These are phyloP conservation scores for Trichocladium uniseriatum DNA, from an alignment of 495 filamentous ascomycete species.

Conservation along the genomic window DNA sequence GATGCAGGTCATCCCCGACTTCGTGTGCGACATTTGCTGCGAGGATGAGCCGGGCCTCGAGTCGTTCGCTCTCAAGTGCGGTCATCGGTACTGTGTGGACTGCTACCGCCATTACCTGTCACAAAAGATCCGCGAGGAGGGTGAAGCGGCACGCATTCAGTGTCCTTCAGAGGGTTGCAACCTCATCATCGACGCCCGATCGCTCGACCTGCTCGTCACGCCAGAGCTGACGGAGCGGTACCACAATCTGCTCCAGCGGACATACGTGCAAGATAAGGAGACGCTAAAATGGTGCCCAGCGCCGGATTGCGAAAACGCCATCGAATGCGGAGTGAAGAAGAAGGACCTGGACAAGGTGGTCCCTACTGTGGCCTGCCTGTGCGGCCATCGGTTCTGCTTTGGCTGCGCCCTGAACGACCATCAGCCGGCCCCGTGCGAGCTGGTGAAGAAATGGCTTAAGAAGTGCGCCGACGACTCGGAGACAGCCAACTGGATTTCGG, in stretches of 20 bases:
- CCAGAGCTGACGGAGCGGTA: conserved; percentile 68
- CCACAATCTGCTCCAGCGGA: conserved; percentile 75
- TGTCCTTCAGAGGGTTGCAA: conserved; percentile 83
- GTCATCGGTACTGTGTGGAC: conserved; percentile 87
- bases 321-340: conserved; percentile 80
- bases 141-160: conserved; percentile 88
- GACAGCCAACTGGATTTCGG: conserved; percentile 98
- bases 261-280: conserved; percentile 94
- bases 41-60: conserved; percentile 73
- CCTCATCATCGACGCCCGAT: conserved; percentile 83
- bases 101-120: conserved; percentile 86
- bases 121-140: conserved; percentile 90
- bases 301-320: conserved; percentile 84
- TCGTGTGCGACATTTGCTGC: conserved; percentile 92
- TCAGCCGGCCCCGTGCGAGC: conserved; percentile 80
- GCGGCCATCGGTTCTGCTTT: conserved; percentile 85
- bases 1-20: conserved; percentile 61
- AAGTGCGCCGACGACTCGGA: conserved; percentile 98
- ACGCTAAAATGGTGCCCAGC: conserved; percentile 95
- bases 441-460: conserved; percentile 95
- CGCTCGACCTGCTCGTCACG: conserved; percentile 73
- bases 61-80: conserved; percentile 92
- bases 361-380: conserved; percentile 77
- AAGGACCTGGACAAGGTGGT: conserved; percentile 77
- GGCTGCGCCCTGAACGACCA: conserved; percentile 91